Evolutionary conservation across 1,284 basidiomycete species (phyloP).

Genomic region (Apiotrichum sp.): DNA sequence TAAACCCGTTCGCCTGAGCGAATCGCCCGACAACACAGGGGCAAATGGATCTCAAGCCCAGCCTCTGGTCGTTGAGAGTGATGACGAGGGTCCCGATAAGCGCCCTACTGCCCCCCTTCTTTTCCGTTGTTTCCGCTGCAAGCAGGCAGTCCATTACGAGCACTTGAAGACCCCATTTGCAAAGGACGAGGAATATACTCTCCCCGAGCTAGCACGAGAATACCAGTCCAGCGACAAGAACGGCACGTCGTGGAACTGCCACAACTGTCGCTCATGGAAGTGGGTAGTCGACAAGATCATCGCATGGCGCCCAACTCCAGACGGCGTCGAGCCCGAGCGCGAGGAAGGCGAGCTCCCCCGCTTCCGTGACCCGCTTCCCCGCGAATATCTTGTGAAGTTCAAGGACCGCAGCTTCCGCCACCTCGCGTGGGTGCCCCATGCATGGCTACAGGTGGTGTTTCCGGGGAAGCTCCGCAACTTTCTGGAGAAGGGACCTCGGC

Average conservation of each 20-base stretch:
- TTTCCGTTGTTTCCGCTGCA: slow-evolving; percentile 75
- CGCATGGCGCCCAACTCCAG: slow-evolving; percentile 78
- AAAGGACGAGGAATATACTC: slow-evolving; percentile 10
- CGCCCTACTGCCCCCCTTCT: slow-evolving; percentile 47
- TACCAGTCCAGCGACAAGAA: slow-evolving; percentile 53
- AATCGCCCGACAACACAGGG: not conserved
- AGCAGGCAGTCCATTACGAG: slow-evolving; percentile 69
- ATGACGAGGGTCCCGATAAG: slow-evolving; percentile 2
- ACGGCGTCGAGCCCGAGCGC: slow-evolving; percentile 54
- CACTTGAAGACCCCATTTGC: slow-evolving; percentile 50
- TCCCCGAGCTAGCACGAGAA: slow-evolving; percentile 37
- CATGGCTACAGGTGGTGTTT: slow-evolving; percentile 68
- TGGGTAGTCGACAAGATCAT: slow-evolving; percentile 73
- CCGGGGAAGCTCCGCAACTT: slow-evolving; percentile 67
- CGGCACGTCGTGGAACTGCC: slow-evolving; percentile 62
- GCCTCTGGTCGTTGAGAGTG: slow-evolving; percentile 14
- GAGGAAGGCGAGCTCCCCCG: slow-evolving; percentile 51
- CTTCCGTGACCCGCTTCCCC: slow-evolving; percentile 59
- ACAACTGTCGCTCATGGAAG: slow-evolving; percentile 67
- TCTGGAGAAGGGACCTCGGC: slow-evolving; percentile 60
- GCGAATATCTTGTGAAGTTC: slow-evolving; percentile 91
- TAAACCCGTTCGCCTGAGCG: not conserved
- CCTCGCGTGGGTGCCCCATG: slow-evolving; percentile 76
- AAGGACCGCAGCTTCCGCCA: slow-evolving; percentile 66
- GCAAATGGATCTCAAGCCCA: not conserved